Conservation (phyloP, 1,284 basidiomycete species). For the Neotropicomus parvogracilis region DNA sequence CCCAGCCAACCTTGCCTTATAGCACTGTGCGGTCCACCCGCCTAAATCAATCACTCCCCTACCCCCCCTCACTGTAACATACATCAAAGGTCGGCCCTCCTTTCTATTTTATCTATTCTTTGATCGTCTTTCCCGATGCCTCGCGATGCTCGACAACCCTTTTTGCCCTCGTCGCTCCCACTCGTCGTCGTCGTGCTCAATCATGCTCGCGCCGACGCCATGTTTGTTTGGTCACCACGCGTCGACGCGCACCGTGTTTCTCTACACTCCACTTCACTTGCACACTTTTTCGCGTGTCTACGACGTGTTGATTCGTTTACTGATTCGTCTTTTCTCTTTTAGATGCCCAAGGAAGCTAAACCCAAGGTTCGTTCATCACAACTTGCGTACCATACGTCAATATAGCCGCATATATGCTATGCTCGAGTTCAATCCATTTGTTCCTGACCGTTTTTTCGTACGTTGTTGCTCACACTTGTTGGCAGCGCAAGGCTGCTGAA, state of each 20-base stretch:
- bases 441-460: background rate
- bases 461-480: conserved; percentile 19
- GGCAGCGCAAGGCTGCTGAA: conserved; percentile 69
- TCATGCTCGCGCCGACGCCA: conserved; percentile 14
- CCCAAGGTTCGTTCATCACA: conserved; percentile 51
- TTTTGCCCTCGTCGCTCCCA: conserved; percentile 14
- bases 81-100: conserved; percentile 30
- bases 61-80: conserved; percentile 25
- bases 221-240: conserved; percentile 36
- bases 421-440: conserved; percentile 1
- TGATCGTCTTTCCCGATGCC: conserved; percentile 28
- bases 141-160: conserved; percentile 12
- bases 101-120: conserved; percentile 22
- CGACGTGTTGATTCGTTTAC: conserved; percentile 33
- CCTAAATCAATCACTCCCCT: conserved; percentile 33
- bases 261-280: conserved; percentile 26
- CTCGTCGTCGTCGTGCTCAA: conserved; percentile 12
- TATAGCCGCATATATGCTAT: conserved; percentile 24
- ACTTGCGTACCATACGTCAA: conserved; percentile 2
- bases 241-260: conserved; percentile 32
- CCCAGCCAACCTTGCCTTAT: conserved; percentile 38
- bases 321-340: conserved; percentile 36
- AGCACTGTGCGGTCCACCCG: conserved; percentile 35
- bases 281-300: conserved; percentile 24
- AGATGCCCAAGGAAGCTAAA: conserved; percentile 86